These are phyloP conservation scores for Vinca minor DNA, from an alignment of 257 asterid species.

Conservation along the genomic window DNA sequence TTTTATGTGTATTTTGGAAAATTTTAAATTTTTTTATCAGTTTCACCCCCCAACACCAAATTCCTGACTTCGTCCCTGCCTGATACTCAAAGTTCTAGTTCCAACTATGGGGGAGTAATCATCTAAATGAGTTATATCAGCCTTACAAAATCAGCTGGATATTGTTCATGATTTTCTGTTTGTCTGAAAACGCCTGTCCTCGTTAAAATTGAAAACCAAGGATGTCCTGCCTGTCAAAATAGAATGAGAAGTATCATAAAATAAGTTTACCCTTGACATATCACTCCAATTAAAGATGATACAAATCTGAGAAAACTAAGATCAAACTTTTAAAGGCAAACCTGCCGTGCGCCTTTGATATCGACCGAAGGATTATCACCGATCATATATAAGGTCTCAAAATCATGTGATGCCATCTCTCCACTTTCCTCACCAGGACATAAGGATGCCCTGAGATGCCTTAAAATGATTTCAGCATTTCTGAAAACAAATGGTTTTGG, in stretches of 20 bases:
- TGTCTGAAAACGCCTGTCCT: slow-evolving; percentile 60
- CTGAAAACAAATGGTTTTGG: slow-evolving; percentile 53
- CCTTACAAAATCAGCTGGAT: slow-evolving; percentile 57
- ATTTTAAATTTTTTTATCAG: no score
- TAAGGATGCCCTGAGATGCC: slow-evolving; percentile 23
- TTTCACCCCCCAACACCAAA: no score
- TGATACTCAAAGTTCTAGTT: no score
- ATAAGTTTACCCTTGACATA: background rate
- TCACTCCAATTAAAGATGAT: background rate
- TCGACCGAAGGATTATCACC: slow-evolving; percentile 63
- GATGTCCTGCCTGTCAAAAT: slow-evolving; percentile 46
- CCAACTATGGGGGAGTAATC: background rate
- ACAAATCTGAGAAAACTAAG: background rate
- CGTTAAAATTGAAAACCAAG: slow-evolving; percentile 63
- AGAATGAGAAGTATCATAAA: slow-evolving; percentile 1
- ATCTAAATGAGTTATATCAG: background rate
- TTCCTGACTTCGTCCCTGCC: no score
- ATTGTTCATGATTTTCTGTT: slow-evolving; percentile 41
- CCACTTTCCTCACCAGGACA: slow-evolving; percentile 14
- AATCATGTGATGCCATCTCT: slow-evolving; percentile 20
- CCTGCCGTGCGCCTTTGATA: slow-evolving; percentile 52
- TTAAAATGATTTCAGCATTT: slow-evolving; percentile 44
- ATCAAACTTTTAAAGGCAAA: slow-evolving; percentile 11
- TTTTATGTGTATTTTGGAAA: no score
- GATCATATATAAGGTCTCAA: slow-evolving; percentile 50